A percentile compares a stretch with the other conserved stretches of the same genome.
phyloP scores from a whole-genome alignment of 148 eudicot genomes.

The Spergularia marina region DNA sequence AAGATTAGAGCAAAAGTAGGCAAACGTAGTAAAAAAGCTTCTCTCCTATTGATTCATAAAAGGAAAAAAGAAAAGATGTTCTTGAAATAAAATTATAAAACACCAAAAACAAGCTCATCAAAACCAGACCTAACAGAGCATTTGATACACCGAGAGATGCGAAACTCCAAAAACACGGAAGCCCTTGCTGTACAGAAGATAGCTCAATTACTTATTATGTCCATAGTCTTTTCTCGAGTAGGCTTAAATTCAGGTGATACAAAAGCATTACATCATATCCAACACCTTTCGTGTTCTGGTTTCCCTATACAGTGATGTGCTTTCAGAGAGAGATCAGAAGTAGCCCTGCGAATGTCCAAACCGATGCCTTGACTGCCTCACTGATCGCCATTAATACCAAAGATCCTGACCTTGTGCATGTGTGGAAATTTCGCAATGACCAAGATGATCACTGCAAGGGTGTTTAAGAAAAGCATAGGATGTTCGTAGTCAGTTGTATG shows the following conservation, averaged over 20 bases:
- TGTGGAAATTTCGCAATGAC: slow-evolving; percentile 91
- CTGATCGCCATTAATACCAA: slow-evolving; percentile 88
- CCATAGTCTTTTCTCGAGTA: slow-evolving; percentile 10
- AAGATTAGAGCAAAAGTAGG: neutral
- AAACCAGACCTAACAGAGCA: slow-evolving; percentile 12
- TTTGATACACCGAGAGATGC: slow-evolving; percentile 1
- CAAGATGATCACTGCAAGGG: slow-evolving; percentile 65
- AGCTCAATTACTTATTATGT: slow-evolving; percentile 23
- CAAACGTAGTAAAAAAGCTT: neutral
- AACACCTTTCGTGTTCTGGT: slow-evolving; percentile 16
- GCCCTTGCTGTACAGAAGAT: slow-evolving; percentile 27
- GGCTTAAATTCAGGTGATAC: slow-evolving; percentile 22
- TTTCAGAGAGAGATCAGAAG: slow-evolving; percentile 21
- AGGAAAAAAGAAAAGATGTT: slow-evolving; percentile 1
- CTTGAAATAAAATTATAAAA: slow-evolving; percentile 2
- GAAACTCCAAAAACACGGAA: slow-evolving; percentile 6
- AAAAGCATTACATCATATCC: slow-evolving; percentile 26
- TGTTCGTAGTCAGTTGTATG: slow-evolving; percentile 92
- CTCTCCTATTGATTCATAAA: neutral
- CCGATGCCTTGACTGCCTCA: slow-evolving; percentile 24
- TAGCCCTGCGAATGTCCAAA: slow-evolving; percentile 9
- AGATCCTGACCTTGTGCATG: slow-evolving; percentile 97
- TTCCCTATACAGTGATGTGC: slow-evolving; percentile 40
- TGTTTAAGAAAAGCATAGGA: slow-evolving; percentile 93
- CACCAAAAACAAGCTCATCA: slow-evolving; percentile 9